Percentiles rank a stretch among this genome's conserved stretches.
phyloP scores from a whole-genome alignment of 208 protist species.

The Leishmania guyanensis region DNA sequence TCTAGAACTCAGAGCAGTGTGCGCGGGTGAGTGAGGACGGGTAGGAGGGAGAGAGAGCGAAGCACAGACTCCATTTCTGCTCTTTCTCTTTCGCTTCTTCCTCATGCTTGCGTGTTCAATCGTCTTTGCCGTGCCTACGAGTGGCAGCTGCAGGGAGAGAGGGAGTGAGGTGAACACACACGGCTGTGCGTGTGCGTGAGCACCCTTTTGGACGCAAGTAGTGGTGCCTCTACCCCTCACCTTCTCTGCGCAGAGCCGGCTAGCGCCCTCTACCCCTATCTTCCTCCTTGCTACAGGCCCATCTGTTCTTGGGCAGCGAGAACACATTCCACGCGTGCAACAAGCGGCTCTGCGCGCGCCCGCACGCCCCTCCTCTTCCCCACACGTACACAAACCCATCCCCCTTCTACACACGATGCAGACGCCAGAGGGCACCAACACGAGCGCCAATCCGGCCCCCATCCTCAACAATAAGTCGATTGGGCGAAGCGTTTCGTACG shows the following conservation, averaged over 20 bases:
- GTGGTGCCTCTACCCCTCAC: background rate
- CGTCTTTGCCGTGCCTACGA: background rate
- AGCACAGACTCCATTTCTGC: background rate
- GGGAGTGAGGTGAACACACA: background rate
- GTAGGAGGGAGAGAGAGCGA: background rate
- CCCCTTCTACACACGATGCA: constrained; percentile 33
- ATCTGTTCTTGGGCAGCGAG: background rate
- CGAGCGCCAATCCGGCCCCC: constrained; percentile 50
- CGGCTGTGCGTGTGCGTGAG: background rate
- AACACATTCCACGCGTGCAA: background rate
- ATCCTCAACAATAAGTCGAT: constrained; percentile 45
- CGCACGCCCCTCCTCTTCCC: background rate
- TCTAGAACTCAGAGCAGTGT: background rate
- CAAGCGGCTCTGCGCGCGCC: background rate
- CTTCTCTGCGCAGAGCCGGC: background rate
- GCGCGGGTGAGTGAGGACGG: background rate
- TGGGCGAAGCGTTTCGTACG: constrained; percentile 44
- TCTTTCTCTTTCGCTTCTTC: background rate
- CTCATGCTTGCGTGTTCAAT: background rate
- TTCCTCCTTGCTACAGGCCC: background rate
- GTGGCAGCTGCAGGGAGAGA: background rate
- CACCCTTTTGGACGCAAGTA: background rate
- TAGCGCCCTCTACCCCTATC: background rate
- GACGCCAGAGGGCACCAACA: constrained; percentile 42
- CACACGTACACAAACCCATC: background rate